Evolutionary conservation across 805 yeast genomes (phyloP), one percentile per base, ranked within the genome.

Genomic region (Saturnispora sanitii): DNA sequence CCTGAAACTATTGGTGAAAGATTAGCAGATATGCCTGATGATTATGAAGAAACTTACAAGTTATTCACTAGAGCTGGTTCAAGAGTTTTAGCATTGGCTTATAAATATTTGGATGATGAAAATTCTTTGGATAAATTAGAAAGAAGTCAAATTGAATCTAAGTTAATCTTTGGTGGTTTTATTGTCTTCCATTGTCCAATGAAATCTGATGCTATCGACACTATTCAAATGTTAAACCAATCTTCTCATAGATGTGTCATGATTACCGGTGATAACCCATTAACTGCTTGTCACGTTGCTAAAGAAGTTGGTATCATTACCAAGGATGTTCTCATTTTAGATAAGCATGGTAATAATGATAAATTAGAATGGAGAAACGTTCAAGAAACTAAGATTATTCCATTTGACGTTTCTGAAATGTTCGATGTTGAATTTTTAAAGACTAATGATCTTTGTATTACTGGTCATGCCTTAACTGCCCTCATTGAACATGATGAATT

Each of bases 221-320:
- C 95, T 31, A 79, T 92, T 50, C 70, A 76, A 55, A 90, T 87
- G 96, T 71, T 92, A 62, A 90, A 86, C 62, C 94, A 86, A 57
- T 87, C 96, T 1, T 77, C 90, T 41, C 98, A 92, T 61, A 86
- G 98, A 58, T 84, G 86, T 59, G 77, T 92, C 33, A 92, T 92
- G 98, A 92, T 92, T 52, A 92, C 98, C 37, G 98, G 98, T 70
- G 98, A 92, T 64, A 92, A 90, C 62, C 96, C 98, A 30, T 74
- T 92, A 57, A 92, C 98, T 50, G 98, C 98, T 25, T 92, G 92
- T 46, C 96, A 90, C 59, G 98, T 92, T 52, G 97, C 97, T 18
- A 79, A 79, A 52, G 95, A 86, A 62, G 97, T 92, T 45, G 81
- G 70, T 16, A 92, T 92, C 55, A 81, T 87, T 45, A 82, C 82